These are phyloP conservation scores for Apodospora peruviana DNA, from an alignment of 495 filamentous ascomycete species.

Conservation along the genomic window DNA sequence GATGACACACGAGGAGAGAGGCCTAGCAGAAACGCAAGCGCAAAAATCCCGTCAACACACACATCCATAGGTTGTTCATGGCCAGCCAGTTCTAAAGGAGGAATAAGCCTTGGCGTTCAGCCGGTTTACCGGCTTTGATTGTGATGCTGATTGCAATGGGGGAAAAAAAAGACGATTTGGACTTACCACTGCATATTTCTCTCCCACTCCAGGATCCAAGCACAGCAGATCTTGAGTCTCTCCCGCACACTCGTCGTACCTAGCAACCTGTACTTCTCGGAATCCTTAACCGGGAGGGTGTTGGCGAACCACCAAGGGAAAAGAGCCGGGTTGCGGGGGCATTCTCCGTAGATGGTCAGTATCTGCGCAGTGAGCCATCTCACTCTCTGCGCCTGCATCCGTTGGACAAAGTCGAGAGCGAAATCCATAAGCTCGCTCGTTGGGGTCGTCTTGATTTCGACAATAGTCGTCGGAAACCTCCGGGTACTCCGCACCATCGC, in stretches of 20 bases:
- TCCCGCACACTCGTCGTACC: conserved; percentile 68
- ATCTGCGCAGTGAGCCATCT: conserved; percentile 69
- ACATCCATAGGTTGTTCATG: too few species aligned
- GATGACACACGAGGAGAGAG: too few species aligned
- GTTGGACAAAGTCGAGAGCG: conserved; percentile 58
- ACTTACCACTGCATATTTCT: conserved; percentile 61
- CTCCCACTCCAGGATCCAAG: conserved; percentile 72
- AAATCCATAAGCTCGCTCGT: conserved; percentile 63
- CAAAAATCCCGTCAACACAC: too few species aligned
- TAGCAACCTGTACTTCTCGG: conserved; percentile 74
- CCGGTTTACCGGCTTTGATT: too few species aligned
- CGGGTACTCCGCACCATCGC: background rate
- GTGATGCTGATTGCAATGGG: too few species aligned
- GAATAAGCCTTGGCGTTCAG: too few species aligned
- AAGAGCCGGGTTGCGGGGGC: conserved; percentile 64
- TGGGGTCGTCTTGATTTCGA: conserved; percentile 54
- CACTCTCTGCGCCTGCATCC: conserved; percentile 59
- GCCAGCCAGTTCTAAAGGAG: too few species aligned
- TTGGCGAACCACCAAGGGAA: conserved; percentile 93
- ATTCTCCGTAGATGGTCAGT: conserved; percentile 67
- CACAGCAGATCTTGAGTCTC: conserved; percentile 69
- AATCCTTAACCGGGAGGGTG: conserved; percentile 68
- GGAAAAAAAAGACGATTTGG: background rate
- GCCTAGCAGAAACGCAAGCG: too few species aligned
- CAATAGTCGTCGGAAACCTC: conserved; percentile 13